These are phyloP conservation scores for Pyrrhoderma noxium DNA, from an alignment of 1,284 basidiomycete genomes.

Conservation along the genomic window DNA sequence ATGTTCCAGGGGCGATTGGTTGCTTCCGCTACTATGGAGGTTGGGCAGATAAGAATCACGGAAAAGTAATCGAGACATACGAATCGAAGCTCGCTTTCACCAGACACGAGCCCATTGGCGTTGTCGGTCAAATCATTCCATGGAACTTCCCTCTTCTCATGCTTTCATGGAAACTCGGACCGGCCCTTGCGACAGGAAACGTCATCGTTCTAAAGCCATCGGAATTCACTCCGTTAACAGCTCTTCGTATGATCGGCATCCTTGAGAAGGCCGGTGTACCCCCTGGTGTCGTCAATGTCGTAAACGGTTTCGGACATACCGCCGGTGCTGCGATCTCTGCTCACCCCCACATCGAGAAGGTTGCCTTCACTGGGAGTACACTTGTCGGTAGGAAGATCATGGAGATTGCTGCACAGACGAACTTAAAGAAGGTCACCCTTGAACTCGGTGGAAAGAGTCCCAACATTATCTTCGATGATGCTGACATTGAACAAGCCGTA, in stretches of 20 bases:
- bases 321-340: slow-evolving; percentile 57
- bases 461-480: slow-evolving; percentile 69
- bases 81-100: slow-evolving; percentile 73
- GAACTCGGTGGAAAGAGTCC: slow-evolving; percentile 93
- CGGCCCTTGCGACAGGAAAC: slow-evolving; percentile 83
- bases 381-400: slow-evolving; percentile 82
- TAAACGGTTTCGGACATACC: slow-evolving; percentile 57
- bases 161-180: slow-evolving; percentile 78
- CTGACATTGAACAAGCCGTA: slow-evolving; percentile 72
- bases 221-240: slow-evolving; percentile 85
- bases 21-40: slow-evolving; percentile 70
- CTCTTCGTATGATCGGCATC: slow-evolving; percentile 50
- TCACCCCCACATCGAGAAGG: slow-evolving; percentile 66
- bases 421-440: slow-evolving; percentile 85
- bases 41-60: slow-evolving; percentile 84
- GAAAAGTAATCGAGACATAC: slow-evolving; percentile 73
- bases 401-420: slow-evolving; percentile 75
- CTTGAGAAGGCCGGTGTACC: slow-evolving; percentile 53
- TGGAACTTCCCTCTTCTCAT: slow-evolving; percentile 58
- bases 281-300: slow-evolving; percentile 65
- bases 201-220: slow-evolving; percentile 82
- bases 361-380: slow-evolving; percentile 73
- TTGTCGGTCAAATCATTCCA: slow-evolving; percentile 80
- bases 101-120: slow-evolving; percentile 90
- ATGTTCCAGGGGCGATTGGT: slow-evolving; percentile 63